Conservation (phyloP, 2,329 filamentous ascomycete species). For the Ascochyta fabae region DNA sequence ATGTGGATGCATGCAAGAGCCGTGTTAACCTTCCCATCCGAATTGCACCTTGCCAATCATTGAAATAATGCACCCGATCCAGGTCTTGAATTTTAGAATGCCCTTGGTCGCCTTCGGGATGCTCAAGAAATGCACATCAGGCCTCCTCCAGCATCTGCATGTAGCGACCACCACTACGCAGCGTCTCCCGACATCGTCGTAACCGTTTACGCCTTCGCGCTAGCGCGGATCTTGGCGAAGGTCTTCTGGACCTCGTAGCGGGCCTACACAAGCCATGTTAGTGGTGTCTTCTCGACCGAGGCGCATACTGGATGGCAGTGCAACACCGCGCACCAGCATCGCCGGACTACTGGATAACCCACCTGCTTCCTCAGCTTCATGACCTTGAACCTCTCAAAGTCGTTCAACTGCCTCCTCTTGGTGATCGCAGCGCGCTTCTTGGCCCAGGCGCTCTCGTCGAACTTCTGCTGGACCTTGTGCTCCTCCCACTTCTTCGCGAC, state of each 20-base stretch:
- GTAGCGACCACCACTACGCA: constrained; percentile 38
- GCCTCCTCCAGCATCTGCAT: constrained; percentile 44
- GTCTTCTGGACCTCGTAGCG: constrained; percentile 98
- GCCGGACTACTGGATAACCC: constrained; percentile 44
- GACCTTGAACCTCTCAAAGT: constrained; percentile 99
- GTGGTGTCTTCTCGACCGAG: constrained; percentile 10
- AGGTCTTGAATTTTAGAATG: constrained; percentile 50
- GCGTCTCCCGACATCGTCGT: constrained; percentile 38
- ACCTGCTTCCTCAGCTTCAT: constrained; percentile 99
- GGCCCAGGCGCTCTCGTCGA: constrained; percentile 88
- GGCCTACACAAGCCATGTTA: constrained; percentile 56
- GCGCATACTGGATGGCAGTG: not conserved
- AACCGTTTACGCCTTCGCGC: constrained; percentile 48
- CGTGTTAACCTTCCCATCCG: constrained; percentile 49
- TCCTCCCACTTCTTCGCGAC: constrained; percentile 92
- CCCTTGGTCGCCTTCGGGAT: constrained; percentile 46
- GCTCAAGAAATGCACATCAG: constrained; percentile 49
- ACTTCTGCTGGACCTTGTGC: constrained; percentile 90
- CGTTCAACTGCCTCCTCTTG: constrained; percentile 88
- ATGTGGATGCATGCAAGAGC: constrained; percentile 49
- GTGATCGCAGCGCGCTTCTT: constrained; percentile 88
- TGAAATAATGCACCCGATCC: constrained; percentile 46
- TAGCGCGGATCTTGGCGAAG: constrained; percentile 77
- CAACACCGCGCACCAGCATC: not conserved
- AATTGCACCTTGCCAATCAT: constrained; percentile 50